Base-by-base conservation (phyloP, 2,329 filamentous ascomycete genomes). In the Sclerotinia spermophila region DNA sequence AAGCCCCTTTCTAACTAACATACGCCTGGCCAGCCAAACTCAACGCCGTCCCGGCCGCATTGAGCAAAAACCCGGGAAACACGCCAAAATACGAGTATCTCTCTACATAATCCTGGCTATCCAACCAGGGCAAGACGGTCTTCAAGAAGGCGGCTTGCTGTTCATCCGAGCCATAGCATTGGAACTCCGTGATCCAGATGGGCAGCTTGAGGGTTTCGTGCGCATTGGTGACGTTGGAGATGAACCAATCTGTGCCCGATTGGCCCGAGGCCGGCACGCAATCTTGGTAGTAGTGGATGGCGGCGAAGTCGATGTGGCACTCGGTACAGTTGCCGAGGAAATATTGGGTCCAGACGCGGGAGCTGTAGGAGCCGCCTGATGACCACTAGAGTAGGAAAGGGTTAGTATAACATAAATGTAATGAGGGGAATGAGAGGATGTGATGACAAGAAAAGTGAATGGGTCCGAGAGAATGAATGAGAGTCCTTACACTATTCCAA, bases 221-320 rank as follows among this genome's bases (percentile, higher is more conserved):
- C 21, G 82, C 81, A 35, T 79, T 75, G 45, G 79, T 72, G 35
- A 83, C 77, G 75, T 83, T 81, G 65, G 76, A 69, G 77, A 83
- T 80, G 77, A 84, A 82, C 78, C 82, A 82, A 15, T 75, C 74
- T 8, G 77, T 73, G 27, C 76, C 70, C 48, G 78, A 77, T 24
- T 70, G 51, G 1, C 73, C 72, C 69, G 80, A 77, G 5, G 66
- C 55, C 40, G 75, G 76, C 56, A 76, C 75, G 58, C 76, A 74
- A 60, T 81, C 81, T 55, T 78, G 77, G 71, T 85, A 84, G 80
- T 82, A 84, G 75, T 84, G 83, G 45, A 84, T 79, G 72, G 81
- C 78, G 67, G 83, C 73, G 72, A 81, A 83, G 75, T 84, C 82
- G 64, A 84, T 81, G 45, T 77, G 76, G 78, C 82, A 83, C 53